Conservation (phyloP, 495 filamentous ascomycete genomes). For the Annulohypoxylon moriforme region DNA sequence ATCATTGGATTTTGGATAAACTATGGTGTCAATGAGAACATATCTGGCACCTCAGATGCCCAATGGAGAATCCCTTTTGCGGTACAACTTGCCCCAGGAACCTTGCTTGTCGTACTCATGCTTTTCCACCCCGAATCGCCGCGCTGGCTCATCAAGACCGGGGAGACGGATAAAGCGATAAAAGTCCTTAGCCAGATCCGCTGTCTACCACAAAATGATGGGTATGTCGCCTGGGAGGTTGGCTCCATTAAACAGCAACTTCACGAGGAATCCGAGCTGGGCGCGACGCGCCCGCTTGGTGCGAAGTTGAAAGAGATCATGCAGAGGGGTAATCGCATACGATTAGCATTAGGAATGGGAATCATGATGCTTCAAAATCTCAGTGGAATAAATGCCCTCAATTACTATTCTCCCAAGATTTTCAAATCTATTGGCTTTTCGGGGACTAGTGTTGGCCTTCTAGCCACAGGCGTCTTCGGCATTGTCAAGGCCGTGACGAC, state of each 20-base stretch:
- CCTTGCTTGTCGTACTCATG: background rate
- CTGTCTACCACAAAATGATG: background rate
- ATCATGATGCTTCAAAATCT: constrained; percentile 1
- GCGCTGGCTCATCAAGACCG: constrained; percentile 5
- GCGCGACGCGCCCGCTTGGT: background rate
- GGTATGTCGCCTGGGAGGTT: background rate
- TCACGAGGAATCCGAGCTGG: background rate
- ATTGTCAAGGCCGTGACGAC: constrained; percentile 1
- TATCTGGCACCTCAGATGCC: background rate
- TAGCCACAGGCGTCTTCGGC: constrained; percentile 6
- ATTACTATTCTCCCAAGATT: constrained; percentile 1
- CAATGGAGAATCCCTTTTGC: constrained; percentile 5
- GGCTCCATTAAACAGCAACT: background rate
- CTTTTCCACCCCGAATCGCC: constrained; percentile 1
- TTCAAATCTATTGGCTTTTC: constrained; percentile 1
- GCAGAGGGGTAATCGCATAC: background rate
- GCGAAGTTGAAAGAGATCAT: background rate
- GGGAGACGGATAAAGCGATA: background rate
- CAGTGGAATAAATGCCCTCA: background rate
- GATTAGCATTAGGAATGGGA: background rate
- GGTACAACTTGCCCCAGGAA: background rate
- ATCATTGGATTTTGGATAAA: constrained; percentile 3
- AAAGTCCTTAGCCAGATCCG: background rate
- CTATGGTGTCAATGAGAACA: background rate
- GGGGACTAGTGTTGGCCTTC: constrained; percentile 1